These are phyloP conservation scores for Sporothrix humicola DNA, from an alignment of 2,329 filamentous ascomycete species.

Conservation along the genomic window DNA sequence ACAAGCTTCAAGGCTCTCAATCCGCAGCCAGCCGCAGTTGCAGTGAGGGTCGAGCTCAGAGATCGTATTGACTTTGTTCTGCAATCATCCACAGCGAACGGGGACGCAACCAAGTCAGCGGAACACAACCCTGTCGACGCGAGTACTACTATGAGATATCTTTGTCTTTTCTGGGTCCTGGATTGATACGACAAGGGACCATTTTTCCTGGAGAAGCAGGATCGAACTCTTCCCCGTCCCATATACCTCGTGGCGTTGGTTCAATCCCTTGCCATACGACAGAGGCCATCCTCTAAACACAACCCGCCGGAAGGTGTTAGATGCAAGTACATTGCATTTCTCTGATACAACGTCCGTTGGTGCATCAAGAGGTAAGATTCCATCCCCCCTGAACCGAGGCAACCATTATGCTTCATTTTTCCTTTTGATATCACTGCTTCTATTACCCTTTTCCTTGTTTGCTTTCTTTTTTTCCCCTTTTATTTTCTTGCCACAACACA, in stretches of 20 bases:
- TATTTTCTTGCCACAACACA: conserved; percentile 5
- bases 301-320: background rate
- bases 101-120: conserved; percentile 20
- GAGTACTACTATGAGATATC: background rate
- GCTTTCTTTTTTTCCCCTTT: background rate
- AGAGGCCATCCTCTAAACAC: background rate
- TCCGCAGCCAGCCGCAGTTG: conserved; percentile 9
- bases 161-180: background rate
- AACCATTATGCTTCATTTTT: background rate
- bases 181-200: background rate
- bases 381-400: background rate
- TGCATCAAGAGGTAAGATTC: conserved; percentile 19
- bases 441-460: background rate
- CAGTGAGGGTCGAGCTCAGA: background rate
- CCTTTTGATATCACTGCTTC: too few relatives aligned
- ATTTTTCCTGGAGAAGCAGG: conserved; percentile 6
- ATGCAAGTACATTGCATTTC: background rate
- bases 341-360: background rate
- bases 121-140: conserved; percentile 25
- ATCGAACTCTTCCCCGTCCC: background rate
- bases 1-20: background rate
- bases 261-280: background rate
- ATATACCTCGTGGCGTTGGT: background rate
- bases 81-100: background rate
- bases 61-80: background rate